Evolutionary conservation across 1,284 basidiomycete species (phyloP).

Genomic region (Coniferiporia sulphurascens): DNA sequence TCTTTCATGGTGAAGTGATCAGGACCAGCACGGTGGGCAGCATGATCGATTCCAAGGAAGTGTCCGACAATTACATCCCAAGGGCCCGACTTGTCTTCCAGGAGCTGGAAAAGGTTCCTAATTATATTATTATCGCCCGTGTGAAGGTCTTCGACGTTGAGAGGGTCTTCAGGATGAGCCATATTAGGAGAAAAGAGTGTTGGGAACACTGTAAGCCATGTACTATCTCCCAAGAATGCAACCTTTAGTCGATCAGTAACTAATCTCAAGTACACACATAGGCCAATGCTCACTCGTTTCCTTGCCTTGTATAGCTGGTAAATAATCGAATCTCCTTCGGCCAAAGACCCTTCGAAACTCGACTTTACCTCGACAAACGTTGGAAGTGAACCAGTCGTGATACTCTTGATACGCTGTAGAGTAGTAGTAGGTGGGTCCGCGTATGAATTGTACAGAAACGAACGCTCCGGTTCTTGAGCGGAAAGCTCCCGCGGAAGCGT

Average conservation of each 20-base stretch:
- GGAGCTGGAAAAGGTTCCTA: slow-evolving; percentile 73
- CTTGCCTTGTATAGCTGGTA: slow-evolving; percentile 50
- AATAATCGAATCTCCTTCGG: slow-evolving; percentile 84
- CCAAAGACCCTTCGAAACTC: slow-evolving; percentile 85
- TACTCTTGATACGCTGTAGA: slow-evolving; percentile 90
- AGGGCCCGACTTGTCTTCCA: slow-evolving; percentile 45
- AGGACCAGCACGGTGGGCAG: slow-evolving; percentile 91
- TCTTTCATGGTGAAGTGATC: slow-evolving; percentile 81
- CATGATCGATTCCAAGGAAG: slow-evolving; percentile 95
- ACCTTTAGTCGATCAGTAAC: slow-evolving; percentile 33
- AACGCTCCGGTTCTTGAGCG: slow-evolving; percentile 54
- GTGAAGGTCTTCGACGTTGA: slow-evolving; percentile 98
- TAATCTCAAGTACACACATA: neutral
- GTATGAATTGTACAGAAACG: slow-evolving; percentile 85
- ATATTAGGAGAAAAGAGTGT: slow-evolving; percentile 65
- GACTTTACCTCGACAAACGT: slow-evolving; percentile 93
- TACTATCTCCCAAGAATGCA: slow-evolving; percentile 94
- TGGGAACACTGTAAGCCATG: slow-evolving; percentile 91
- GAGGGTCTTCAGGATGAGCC: slow-evolving; percentile 87
- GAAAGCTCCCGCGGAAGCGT: slow-evolving; percentile 75
- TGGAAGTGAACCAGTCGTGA: slow-evolving; percentile 94
- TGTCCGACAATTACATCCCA: slow-evolving; percentile 92
- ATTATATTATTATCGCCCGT: slow-evolving; percentile 92
- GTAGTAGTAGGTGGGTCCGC: slow-evolving; percentile 96
- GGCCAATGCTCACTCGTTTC: slow-evolving; percentile 44